These are phyloP conservation scores for Termitomyces sp. DNA, from an alignment of 768 basidiomycete genomes.

Conservation along the genomic window DNA sequence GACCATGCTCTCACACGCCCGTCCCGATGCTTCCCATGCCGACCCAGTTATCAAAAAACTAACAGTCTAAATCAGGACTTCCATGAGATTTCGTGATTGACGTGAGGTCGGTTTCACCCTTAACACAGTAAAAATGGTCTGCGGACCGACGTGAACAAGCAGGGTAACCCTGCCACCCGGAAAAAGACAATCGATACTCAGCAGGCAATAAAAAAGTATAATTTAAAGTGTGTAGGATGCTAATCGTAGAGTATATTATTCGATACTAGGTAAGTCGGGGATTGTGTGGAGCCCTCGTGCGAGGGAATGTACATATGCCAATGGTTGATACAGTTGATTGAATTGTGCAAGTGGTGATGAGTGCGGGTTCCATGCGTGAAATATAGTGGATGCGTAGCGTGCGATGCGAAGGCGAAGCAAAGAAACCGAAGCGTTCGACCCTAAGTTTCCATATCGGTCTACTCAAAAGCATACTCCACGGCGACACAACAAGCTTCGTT, in stretches of 20 bases:
- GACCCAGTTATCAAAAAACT: conserved; percentile 5
- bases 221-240: conserved; percentile 6
- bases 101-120: conserved; percentile 8
- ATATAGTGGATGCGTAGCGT: conserved; percentile 3
- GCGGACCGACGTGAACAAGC: not conserved
- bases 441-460: conserved; percentile 1
- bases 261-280: conserved; percentile 8
- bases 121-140: not conserved
- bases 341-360: conserved; percentile 11
- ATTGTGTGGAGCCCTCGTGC: conserved; percentile 4
- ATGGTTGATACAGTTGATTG: conserved; percentile 16
- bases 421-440: conserved; percentile 4
- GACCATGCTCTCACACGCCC: conserved; percentile 10
- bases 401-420: conserved; percentile 3
- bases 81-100: conserved; percentile 1
- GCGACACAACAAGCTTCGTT: conserved; percentile 70
- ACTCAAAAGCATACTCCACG: conserved; percentile 71
- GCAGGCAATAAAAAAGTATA: conserved; percentile 4
- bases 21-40: conserved; percentile 12
- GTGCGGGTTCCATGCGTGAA: conserved; percentile 6
- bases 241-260: conserved; percentile 11
- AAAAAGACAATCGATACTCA: not conserved
- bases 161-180: not conserved
- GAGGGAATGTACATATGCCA: conserved; percentile 12
- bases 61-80: conserved; percentile 8